These are phyloP conservation scores for Termitomyces sp. DNA, from an alignment of 768 basidiomycete species.

Conservation along the genomic window DNA sequence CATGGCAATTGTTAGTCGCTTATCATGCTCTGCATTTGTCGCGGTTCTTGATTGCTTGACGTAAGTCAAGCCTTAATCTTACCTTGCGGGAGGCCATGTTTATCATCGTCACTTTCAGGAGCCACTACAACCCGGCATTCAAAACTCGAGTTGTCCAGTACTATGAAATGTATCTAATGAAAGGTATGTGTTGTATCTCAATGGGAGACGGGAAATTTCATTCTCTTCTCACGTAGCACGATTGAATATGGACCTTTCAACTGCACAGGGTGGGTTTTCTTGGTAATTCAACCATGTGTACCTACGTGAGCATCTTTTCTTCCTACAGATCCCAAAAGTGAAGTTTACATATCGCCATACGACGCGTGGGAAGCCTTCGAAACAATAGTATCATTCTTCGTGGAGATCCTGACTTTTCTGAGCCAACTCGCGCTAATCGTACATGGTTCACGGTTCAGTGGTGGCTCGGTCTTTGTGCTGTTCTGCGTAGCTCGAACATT, in stretches of 20 bases:
- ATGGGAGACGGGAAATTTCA: not conserved
- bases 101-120: slow-evolving; percentile 6
- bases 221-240: slow-evolving; percentile 6
- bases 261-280: slow-evolving; percentile 15
- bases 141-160: slow-evolving; percentile 15
- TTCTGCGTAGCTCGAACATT: slow-evolving; percentile 29
- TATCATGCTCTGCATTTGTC: slow-evolving; percentile 15
- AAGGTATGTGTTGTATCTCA: slow-evolving; percentile 12
- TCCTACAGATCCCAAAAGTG: slow-evolving; percentile 17
- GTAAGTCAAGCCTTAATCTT: slow-evolving; percentile 7
- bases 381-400: slow-evolving; percentile 17
- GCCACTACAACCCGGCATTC: slow-evolving; percentile 7
- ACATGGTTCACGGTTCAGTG: slow-evolving; percentile 23
- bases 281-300: not conserved
- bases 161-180: slow-evolving; percentile 23
- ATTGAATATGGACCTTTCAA: slow-evolving; percentile 18
- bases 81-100: not conserved
- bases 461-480: slow-evolving; percentile 28
- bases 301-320: not conserved
- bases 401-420: slow-evolving; percentile 13
- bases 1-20: slow-evolving; percentile 12
- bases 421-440: slow-evolving; percentile 28
- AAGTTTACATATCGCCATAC: slow-evolving; percentile 11
- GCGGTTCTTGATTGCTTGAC: slow-evolving; percentile 18
- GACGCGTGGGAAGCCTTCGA: slow-evolving; percentile 24